A percentile compares a stretch with the other conserved stretches of the same genome.
phyloP scores from a whole-genome alignment of 768 basidiomycete genomes.

The Rhodotorula taiwanensis region DNA sequence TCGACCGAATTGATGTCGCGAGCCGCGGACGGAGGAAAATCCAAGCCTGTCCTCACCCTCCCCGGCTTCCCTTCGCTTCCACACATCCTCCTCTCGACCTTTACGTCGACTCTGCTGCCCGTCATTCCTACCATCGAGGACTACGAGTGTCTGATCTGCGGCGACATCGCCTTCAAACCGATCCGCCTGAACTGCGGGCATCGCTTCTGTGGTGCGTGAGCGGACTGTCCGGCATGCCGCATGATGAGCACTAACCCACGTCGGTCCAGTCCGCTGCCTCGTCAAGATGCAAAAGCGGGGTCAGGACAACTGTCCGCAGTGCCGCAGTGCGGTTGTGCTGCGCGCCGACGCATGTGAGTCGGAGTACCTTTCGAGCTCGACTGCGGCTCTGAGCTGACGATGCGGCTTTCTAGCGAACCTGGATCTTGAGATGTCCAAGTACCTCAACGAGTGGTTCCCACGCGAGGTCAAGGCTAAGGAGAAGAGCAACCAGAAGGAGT shows the following conservation, averaged over 20 bases:
- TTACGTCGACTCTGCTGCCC: slow-evolving; percentile 74
- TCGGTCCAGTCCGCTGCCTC: slow-evolving; percentile 52
- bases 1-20: slow-evolving; percentile 13
- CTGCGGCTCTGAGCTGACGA: not conserved
- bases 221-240: not conserved
- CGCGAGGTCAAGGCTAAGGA: slow-evolving; percentile 62
- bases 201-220: slow-evolving; percentile 44
- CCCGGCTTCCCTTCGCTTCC: slow-evolving; percentile 50
- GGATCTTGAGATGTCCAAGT: slow-evolving; percentile 70
- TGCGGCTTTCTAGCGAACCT: slow-evolving; percentile 66
- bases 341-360: slow-evolving; percentile 65
- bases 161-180: slow-evolving; percentile 84
- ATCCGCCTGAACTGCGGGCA: slow-evolving; percentile 75
- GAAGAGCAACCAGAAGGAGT: slow-evolving; percentile 66
- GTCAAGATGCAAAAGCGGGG: slow-evolving; percentile 86
- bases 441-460: slow-evolving; percentile 91
- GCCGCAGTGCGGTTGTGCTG: slow-evolving; percentile 66
- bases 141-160: slow-evolving; percentile 82
- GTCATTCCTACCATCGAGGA: slow-evolving; percentile 73
- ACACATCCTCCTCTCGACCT: slow-evolving; percentile 66
- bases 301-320: slow-evolving; percentile 72
- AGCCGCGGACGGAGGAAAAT: not conserved
- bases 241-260: too few relatives aligned
- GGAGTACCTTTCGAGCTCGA: too few relatives aligned
- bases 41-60: slow-evolving; percentile 40